phyloP scores from a whole-genome alignment of 2,329 filamentous ascomycete species.

The Pseudopyrenochaeta lycopersici region DNA sequence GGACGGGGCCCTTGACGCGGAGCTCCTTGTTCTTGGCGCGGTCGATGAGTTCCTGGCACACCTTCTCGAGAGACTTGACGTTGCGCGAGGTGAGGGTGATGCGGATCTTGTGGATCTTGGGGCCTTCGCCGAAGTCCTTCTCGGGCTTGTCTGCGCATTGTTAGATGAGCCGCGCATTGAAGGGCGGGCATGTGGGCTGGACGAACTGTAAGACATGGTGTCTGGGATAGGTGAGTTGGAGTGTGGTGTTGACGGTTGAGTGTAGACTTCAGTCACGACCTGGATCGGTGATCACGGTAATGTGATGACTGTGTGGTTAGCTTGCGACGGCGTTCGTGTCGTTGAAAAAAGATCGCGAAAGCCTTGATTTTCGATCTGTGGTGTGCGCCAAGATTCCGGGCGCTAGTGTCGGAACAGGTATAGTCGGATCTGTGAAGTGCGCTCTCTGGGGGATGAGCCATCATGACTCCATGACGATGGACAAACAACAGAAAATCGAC shows the following conservation, averaged over 20 bases:
- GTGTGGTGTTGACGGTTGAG: slow-evolving; percentile 27
- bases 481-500: slow-evolving; percentile 8
- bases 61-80: slow-evolving; percentile 86
- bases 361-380: slow-evolving; percentile 20
- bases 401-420: slow-evolving; percentile 45
- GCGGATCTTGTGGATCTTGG: slow-evolving; percentile 98
- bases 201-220: slow-evolving; percentile 50
- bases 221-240: slow-evolving; percentile 24
- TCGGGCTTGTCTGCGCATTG: slow-evolving; percentile 74
- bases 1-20: slow-evolving; percentile 97
- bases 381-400: slow-evolving; percentile 25
- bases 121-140: slow-evolving; percentile 89
- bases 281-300: slow-evolving; percentile 59
- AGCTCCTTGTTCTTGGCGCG: slow-evolving; percentile 98
- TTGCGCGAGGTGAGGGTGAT: slow-evolving; percentile 97
- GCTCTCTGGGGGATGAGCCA: slow-evolving; percentile 29
- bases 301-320: slow-evolving; percentile 60
- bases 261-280: slow-evolving; percentile 57
- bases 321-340: slow-evolving; percentile 40
- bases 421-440: slow-evolving; percentile 9
- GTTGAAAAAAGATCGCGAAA: slow-evolving; percentile 17
- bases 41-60: slow-evolving; percentile 97
- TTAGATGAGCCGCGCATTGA: slow-evolving; percentile 16
- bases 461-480: slow-evolving; percentile 32
- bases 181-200: not conserved